Base-by-base conservation (phyloP, 352 stramenopile genomes). In the Globisporangium takayamanum region DNA sequence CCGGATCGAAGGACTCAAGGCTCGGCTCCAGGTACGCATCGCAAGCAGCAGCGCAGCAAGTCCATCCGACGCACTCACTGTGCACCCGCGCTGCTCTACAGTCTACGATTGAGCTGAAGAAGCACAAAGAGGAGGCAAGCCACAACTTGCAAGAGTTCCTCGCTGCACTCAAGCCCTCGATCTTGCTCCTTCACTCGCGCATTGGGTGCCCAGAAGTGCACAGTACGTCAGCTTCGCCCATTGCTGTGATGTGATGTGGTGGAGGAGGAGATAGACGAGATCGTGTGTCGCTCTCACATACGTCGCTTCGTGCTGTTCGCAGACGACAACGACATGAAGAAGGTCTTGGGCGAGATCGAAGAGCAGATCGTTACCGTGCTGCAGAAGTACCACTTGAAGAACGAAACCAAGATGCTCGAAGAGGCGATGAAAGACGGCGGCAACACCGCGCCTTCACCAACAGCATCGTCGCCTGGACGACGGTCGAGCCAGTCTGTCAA, bases 91-190 rank as follows among this genome's bases (percentile, higher is more conserved):
- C n/a, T 28, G 20, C 5, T 52, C 10, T 55, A 8, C 3, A 72
- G 71, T 62, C 69, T 45, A 81, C 76, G 5, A 79, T 84, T 20
- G 82, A 92, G 44, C 75, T 84, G 45, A 87, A 87, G 56, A 91
- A 87, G 59, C 67, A 84, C 50, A 91, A 91, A 54, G 81, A 91
- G 30, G 77, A 88, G 28, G 68, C 77, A 8, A 93, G 87, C 50
- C 69, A 74, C 11, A 70, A 89, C 50, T 69, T 93, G 44, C 83
- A 91, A 30, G 64, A 50, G 1, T 92, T 89, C 49, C 64, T 92
- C 2, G 73, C 80, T 0, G 68, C 66, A 0, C 70, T 94, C 8
- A 89, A 88, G 55, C 81, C 81, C 1, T 70, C 78, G 0, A 72
- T 89, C 26, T 42, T 88, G 46, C 58, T 77, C 2, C 69, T 92